Percentiles rank a stretch among this genome's conserved stretches.
These are phyloP conservation scores for Plenodomus biglobosus DNA, from an alignment of 2,329 filamentous ascomycete species.

Conservation along the genomic window DNA sequence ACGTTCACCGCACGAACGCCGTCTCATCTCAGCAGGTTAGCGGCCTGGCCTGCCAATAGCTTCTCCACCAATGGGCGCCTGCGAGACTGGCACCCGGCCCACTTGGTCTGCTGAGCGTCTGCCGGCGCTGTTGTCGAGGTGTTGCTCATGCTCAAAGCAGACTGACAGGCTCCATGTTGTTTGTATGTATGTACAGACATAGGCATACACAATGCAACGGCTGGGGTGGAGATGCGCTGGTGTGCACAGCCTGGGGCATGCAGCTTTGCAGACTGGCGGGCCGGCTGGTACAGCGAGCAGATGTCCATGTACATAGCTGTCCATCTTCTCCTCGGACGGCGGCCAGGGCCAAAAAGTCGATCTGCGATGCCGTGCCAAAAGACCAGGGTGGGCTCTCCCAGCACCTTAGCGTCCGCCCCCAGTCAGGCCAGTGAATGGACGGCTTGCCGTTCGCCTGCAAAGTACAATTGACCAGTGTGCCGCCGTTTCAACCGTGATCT, in stretches of 20 bases:
- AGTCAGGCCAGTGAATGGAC: conserved; percentile 20
- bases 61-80: conserved; percentile 2
- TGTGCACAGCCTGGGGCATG: too few species aligned
- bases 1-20: conserved; percentile 2
- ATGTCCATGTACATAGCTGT: too few species aligned
- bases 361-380: conserved; percentile 34
- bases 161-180: too few species aligned
- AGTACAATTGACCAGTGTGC: conserved; percentile 41
- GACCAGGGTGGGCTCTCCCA: conserved; percentile 26
- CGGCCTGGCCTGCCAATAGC: background rate
- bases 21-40: conserved; percentile 6
- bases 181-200: too few species aligned
- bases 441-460: conserved; percentile 27
- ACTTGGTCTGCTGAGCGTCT: background rate
- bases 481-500: conserved; percentile 38
- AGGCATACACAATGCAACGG: too few species aligned
- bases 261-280: too few species aligned
- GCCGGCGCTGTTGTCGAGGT: conserved; percentile 12
- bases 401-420: conserved; percentile 32
- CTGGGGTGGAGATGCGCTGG: too few species aligned
- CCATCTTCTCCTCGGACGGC: background rate
- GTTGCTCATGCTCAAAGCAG: conserved; percentile 16
- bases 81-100: too few species aligned
- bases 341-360: conserved; percentile 11
- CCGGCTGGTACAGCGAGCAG: too few species aligned